Evolutionary conservation across 2,329 filamentous ascomycete genomes (phyloP).

Genomic region (Penicillium frequentans): DNA sequence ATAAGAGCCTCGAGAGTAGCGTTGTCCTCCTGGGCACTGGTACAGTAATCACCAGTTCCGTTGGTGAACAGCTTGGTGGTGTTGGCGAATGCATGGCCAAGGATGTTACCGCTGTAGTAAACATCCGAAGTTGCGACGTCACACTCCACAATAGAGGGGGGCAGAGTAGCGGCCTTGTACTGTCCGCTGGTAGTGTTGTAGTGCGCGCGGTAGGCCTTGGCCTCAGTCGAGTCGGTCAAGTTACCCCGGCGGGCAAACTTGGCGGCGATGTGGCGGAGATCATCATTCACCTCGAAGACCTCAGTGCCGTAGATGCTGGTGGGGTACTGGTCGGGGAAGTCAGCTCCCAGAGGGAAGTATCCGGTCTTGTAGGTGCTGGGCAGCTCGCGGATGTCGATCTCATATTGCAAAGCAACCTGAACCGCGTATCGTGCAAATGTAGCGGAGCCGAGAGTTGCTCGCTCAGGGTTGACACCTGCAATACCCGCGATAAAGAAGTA

Average conservation of each 20-base stretch:
- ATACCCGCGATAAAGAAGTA: constrained; percentile 75
- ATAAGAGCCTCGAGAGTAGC: constrained; percentile 66
- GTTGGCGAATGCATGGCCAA: constrained; percentile 65
- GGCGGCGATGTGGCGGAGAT: constrained; percentile 56
- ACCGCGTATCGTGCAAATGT: constrained; percentile 69
- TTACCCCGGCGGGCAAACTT: constrained; percentile 52
- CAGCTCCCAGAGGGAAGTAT: constrained; percentile 65
- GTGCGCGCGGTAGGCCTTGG: constrained; percentile 55
- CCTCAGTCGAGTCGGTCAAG: constrained; percentile 53
- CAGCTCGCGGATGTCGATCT: constrained; percentile 70
- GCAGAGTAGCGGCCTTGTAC: constrained; percentile 45
- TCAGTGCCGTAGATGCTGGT: constrained; percentile 65
- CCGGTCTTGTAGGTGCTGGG: constrained; percentile 65
- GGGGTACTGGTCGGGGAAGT: constrained; percentile 58
- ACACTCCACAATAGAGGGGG: constrained; percentile 62
- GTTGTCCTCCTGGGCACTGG: constrained; percentile 72
- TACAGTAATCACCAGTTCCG: constrained; percentile 66
- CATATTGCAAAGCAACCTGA: constrained; percentile 74
- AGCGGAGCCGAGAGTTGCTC: constrained; percentile 65
- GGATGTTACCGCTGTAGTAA: constrained; percentile 64
- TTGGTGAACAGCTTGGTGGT: constrained; percentile 66
- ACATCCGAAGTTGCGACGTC: constrained; percentile 71
- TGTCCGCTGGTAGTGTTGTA: constrained; percentile 43
- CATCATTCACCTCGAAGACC: constrained; percentile 65
- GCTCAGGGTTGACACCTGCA: constrained; percentile 69